These are phyloP conservation scores for Fraxinus dipetala DNA, from an alignment of 305 asterid species.

Conservation along the genomic window DNA sequence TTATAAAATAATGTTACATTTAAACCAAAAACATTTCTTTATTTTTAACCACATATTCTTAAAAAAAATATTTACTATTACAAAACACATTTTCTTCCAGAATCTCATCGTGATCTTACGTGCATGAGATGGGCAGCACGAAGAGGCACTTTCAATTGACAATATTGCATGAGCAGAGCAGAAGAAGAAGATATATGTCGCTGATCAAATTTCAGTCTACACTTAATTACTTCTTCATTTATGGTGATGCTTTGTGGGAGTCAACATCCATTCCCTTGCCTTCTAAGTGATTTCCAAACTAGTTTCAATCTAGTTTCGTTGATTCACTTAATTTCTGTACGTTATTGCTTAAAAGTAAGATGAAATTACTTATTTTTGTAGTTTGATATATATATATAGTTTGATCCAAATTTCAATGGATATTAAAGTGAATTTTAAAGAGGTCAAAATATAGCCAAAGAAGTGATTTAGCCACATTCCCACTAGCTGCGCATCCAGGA, in stretches of 20 bases:
- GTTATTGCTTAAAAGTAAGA: neutral
- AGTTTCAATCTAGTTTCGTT: neutral
- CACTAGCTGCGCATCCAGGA: too few relatives aligned
- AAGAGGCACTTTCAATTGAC: neutral
- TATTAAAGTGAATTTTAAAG: too few relatives aligned
- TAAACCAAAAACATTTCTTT: too few relatives aligned
- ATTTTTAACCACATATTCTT: too few relatives aligned
- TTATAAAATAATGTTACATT: too few relatives aligned
- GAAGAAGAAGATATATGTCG: neutral
- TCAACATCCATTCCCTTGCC: neutral
- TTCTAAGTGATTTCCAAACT: neutral
- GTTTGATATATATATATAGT: too few relatives aligned
- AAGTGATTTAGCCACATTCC: too few relatives aligned
- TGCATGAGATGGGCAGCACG: neutral
- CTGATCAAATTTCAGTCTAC: neutral
- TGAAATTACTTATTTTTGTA: too few relatives aligned
- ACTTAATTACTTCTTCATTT: neutral
- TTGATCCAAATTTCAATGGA: too few relatives aligned
- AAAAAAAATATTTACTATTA: too few relatives aligned
- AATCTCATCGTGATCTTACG: neutral
- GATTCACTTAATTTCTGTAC: neutral
- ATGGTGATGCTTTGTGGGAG: neutral
- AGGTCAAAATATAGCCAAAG: too few relatives aligned
- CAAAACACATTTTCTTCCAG: too few relatives aligned
- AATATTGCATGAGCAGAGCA: neutral